phyloP scores from a whole-genome alignment of 305 asterid species.

The Fraxinus velutina region DNA sequence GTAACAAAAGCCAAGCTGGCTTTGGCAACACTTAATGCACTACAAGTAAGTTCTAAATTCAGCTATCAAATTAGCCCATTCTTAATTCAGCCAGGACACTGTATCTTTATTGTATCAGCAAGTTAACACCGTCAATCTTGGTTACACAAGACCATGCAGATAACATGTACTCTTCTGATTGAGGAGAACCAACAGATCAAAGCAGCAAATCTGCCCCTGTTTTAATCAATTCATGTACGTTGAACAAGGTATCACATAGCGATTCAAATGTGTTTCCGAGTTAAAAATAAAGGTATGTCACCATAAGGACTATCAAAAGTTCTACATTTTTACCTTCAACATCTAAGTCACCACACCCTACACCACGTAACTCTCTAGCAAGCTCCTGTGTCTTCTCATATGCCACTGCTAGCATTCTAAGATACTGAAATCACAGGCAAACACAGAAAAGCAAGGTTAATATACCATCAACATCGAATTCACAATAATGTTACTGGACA shows the following conservation, averaged over 20 bases:
- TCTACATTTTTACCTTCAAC: slow-evolving; percentile 62
- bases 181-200: not conserved
- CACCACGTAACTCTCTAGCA: slow-evolving; percentile 74
- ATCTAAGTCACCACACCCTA: slow-evolving; percentile 98
- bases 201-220: not conserved
- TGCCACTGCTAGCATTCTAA: slow-evolving; percentile 91
- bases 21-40: not conserved
- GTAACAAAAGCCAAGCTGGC: not conserved
- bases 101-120: not conserved
- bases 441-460: slow-evolving; percentile 32
- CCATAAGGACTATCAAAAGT: slow-evolving; percentile 11
- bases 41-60: not conserved
- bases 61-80: not conserved
- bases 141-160: slow-evolving; percentile 17
- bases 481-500: slow-evolving; percentile 9
- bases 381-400: slow-evolving; percentile 96
- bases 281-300: slow-evolving; percentile 1
- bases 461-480: not conserved
- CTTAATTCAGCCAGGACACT: not conserved
- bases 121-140: slow-evolving; percentile 9
- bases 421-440: slow-evolving; percentile 53
- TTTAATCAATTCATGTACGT: not conserved
- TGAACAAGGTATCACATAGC: slow-evolving; percentile 7
- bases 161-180: slow-evolving; percentile 6
- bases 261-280: not conserved